A percentile compares a stretch with the other conserved stretches of the same genome.
phyloP scores from a whole-genome alignment of 192 early-diverging fungal genomes.

The Backusella luteola region DNA sequence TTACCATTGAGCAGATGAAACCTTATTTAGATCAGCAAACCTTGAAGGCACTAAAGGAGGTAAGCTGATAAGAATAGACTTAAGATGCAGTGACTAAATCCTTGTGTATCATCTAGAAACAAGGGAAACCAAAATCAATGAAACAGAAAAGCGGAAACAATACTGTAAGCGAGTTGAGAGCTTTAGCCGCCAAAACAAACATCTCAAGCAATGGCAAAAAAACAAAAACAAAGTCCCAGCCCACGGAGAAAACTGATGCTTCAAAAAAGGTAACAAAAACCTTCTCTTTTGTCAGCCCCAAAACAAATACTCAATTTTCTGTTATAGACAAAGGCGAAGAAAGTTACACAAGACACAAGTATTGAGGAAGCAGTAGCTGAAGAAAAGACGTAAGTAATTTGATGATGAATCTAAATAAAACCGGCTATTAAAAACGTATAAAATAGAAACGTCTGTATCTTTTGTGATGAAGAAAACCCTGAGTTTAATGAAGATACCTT shows the following conservation, averaged over 20 bases:
- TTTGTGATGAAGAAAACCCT: slow-evolving; percentile 65
- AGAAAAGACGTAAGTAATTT: slow-evolving; percentile 5
- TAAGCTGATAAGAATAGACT: background rate
- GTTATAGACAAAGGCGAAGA: background rate
- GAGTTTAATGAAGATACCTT: slow-evolving; percentile 68
- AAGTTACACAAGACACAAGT: background rate
- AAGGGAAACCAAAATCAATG: background rate
- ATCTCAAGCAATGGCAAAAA: background rate
- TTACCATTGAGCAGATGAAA: background rate
- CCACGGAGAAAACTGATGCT: slow-evolving; percentile 22
- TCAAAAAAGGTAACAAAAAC: slow-evolving; percentile 3
- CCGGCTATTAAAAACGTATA: background rate
- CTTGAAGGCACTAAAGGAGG: background rate
- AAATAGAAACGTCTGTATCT: slow-evolving; percentile 55
- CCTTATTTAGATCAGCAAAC: slow-evolving; percentile 7
- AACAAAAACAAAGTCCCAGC: background rate
- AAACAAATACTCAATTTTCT: background rate
- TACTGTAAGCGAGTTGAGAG: slow-evolving; percentile 14
- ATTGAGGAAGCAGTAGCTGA: background rate
- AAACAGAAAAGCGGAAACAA: background rate
- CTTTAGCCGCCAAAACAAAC: slow-evolving; percentile 16
- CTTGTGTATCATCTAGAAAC: background rate
- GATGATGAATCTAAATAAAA: background rate
- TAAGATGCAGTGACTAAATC: background rate
- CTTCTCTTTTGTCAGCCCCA: background rate